Base-by-base conservation (phyloP, 75 land plant genomes). In the Isoetes taiwanensis region DNA sequence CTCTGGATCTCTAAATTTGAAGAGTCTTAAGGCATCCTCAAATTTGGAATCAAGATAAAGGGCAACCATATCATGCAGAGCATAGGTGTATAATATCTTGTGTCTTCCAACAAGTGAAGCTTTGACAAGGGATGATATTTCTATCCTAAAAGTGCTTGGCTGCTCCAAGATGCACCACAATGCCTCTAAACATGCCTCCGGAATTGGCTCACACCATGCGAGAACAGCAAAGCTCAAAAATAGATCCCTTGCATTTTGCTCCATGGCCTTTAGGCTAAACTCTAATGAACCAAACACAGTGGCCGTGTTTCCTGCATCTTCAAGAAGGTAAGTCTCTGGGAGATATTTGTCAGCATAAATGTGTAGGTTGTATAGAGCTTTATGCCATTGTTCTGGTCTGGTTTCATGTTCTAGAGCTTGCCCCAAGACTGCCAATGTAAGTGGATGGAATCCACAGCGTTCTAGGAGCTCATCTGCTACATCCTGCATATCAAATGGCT, bases 11-110 rank as follows among this genome's bases (percentile, higher is more conserved):
- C n/a, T n/a, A n/a, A n/a, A n/a, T n/a, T n/a, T n/a, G n/a, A 14
- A 76, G 64, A 25, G 54, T 55, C 41, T 60, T 17, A 4, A 61
- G 21, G 78, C 68, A 39, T 66, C 78, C 38, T 46, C 30, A 19
- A 57, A 35, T 46, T 57, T 71, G 31, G 41, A 62, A 17, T 65
- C 73, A 12, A 76, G 66, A 35, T 59, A 71, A 1, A 70, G 56
- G 3, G 74, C 70, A 24, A 76, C 74, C 78, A 76, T 76, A 35
- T 76, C 78, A 61, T 76, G 78, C 14, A 76, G 61, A 27, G 61
- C 68, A 37, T 76, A 76, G 34, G 56, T 25, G 29, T 52, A 29
- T 27, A 35, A 23, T 4, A 60, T 33, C 10, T 69, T 70, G 27
- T 35, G 28, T 54, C 61, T 69, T 24, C 57, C 56, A 11, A 76